Evolutionary conservation across 768 basidiomycete genomes (phyloP).

Genomic region (Mrakia gelida): DNA sequence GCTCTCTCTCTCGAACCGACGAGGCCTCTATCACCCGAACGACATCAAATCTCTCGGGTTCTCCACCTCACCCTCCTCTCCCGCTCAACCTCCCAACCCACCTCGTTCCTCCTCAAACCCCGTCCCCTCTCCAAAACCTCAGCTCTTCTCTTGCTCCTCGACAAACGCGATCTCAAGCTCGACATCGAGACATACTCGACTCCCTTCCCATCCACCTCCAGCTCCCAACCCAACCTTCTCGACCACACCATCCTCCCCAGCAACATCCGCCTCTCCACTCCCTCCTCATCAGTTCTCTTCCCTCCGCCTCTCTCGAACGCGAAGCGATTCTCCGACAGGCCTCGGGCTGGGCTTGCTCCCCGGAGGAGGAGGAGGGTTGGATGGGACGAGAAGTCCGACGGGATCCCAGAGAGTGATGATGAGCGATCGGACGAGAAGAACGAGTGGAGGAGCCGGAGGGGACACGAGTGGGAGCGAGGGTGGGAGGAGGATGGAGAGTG

Average conservation of each 20-base stretch:
- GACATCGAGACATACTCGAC: too few relatives aligned
- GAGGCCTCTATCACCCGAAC: slow-evolving; percentile 59
- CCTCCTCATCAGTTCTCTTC: slow-evolving; percentile 15
- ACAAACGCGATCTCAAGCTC: neutral
- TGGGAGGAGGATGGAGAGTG: neutral
- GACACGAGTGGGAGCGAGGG: neutral
- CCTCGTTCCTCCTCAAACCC: slow-evolving; percentile 60
- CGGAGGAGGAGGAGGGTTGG: neutral
- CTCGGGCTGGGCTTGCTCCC: neutral
- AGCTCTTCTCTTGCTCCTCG: slow-evolving; percentile 12
- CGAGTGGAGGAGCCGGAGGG: neutral
- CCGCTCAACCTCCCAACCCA: slow-evolving; percentile 57
- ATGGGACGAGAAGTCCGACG: neutral
- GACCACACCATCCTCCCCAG: neutral
- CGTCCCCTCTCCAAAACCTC: slow-evolving; percentile 34
- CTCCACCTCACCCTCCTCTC: slow-evolving; percentile 36
- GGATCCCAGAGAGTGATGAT: neutral
- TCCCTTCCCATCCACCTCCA: slow-evolving; percentile 14
- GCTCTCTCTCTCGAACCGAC: slow-evolving; percentile 19
- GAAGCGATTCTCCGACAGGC: neutral
- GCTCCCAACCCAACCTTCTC: neutral
- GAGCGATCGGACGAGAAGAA: neutral
- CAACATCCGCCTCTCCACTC: neutral
- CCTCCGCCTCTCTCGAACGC: neutral
- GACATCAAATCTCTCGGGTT: slow-evolving; percentile 74